Conservation (phyloP, 2,329 filamentous ascomycete species). For the Trichoderma koningii region DNA sequence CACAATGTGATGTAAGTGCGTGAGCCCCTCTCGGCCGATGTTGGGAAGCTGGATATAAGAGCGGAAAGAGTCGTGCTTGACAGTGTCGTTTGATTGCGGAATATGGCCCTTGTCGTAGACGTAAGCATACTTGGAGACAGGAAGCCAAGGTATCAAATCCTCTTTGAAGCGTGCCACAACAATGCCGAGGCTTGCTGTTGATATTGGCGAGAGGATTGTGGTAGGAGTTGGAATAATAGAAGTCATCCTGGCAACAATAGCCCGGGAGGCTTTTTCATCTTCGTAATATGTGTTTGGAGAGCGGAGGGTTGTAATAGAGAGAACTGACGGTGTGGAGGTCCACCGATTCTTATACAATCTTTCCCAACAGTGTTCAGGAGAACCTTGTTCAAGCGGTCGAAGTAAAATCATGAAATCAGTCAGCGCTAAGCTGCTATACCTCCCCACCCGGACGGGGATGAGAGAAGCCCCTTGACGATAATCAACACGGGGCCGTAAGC, state of each 20-base stretch:
- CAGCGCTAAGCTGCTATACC: not conserved
- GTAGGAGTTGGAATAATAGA: not conserved
- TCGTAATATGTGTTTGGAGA: not conserved
- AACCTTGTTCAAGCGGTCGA: not conserved
- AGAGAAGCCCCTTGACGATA: not conserved
- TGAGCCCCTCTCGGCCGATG: slow-evolving; percentile 20
- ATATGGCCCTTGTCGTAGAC: slow-evolving; percentile 22
- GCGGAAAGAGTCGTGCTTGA: slow-evolving; percentile 18
- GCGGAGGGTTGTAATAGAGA: too few species aligned
- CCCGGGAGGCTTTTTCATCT: not conserved
- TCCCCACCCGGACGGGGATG: not conserved
- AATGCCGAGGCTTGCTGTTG: slow-evolving; percentile 16
- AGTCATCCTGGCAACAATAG: not conserved
- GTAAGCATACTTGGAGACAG: slow-evolving; percentile 8
- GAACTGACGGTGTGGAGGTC: too few species aligned
- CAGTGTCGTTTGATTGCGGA: slow-evolving; percentile 16
- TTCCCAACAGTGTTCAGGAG: not conserved
- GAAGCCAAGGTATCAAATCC: slow-evolving; percentile 13
- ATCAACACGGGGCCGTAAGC: not conserved
- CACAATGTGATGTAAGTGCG: slow-evolving; percentile 15
- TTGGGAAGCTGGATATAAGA: slow-evolving; percentile 20
- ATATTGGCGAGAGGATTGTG: not conserved
- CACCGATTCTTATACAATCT: not conserved
- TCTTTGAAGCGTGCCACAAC: slow-evolving; percentile 21
- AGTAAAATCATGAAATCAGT: not conserved